Percentiles rank a stretch among this genome's conserved stretches.
Conservation (phyloP, 257 asterid genomes). For the Solanum peruvianum region DNA sequence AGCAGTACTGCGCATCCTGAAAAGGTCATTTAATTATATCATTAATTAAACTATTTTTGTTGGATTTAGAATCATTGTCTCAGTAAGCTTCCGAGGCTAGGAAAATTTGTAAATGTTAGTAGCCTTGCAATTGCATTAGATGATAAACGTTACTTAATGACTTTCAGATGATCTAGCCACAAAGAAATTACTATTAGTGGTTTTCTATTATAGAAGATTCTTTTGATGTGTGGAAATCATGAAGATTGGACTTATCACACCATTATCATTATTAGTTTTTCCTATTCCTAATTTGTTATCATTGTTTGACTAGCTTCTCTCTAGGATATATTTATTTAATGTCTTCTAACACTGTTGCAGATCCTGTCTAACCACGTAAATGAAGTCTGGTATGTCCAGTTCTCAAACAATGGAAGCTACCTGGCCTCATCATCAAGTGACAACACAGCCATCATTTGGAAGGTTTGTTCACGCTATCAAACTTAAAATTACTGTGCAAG, state of each 20-base stretch:
- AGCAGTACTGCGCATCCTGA: not conserved
- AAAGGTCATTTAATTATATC: not conserved
- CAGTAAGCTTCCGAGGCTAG: not conserved
- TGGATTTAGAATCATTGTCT: not conserved
- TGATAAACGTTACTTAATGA: not conserved
- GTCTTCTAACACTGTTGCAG: constrained; percentile 28
- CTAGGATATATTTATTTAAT: not conserved
- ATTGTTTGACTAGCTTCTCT: not conserved
- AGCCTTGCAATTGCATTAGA: not conserved
- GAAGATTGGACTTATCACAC: not conserved
- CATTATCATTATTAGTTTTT: not conserved
- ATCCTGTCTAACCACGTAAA: constrained; percentile 54
- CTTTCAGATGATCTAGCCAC: not conserved
- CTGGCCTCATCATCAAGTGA: constrained; percentile 86
- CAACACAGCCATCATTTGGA: constrained; percentile 81
- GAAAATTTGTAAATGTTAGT: not conserved
- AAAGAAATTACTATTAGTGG: not conserved
- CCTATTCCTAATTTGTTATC: not conserved
- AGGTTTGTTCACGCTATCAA: constrained; percentile 29
- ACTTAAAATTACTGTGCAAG: not conserved
- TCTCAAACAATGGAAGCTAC: constrained; percentile 66
- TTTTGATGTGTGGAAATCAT: not conserved
- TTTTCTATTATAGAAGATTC: not conserved
- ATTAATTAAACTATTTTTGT: not conserved
- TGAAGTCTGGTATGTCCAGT: constrained; percentile 96